These are phyloP conservation scores for Apiotrichum sp. DNA, from an alignment of 1,284 basidiomycete species.

Conservation along the genomic window DNA sequence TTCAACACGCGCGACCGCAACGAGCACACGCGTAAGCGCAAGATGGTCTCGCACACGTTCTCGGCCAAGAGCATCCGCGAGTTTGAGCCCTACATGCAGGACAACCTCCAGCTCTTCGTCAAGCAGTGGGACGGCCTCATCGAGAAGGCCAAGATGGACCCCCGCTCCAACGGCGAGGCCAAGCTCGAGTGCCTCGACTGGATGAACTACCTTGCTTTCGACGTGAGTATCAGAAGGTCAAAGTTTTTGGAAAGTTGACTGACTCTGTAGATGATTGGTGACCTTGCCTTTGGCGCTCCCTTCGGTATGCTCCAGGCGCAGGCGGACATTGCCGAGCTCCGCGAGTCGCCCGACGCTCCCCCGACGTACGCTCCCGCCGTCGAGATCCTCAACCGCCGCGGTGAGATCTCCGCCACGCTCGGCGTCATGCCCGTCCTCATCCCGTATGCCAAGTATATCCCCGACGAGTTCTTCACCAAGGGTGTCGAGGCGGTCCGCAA, in stretches of 20 bases:
- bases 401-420: constrained; percentile 78
- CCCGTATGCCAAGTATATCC: constrained; percentile 59
- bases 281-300: constrained; percentile 75
- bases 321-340: constrained; percentile 65
- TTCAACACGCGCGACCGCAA: constrained; percentile 58
- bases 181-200: constrained; percentile 67
- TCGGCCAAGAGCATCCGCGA: constrained; percentile 59
- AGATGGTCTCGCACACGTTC: constrained; percentile 82
- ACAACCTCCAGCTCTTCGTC: constrained; percentile 59
- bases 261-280: constrained; percentile 57
- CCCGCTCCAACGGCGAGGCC: constrained; percentile 47
- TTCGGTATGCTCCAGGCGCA: constrained; percentile 82
- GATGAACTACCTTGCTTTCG: constrained; percentile 78
- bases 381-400: constrained; percentile 79
- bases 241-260: too few species aligned
- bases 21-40: constrained; percentile 82
- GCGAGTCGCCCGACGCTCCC: constrained; percentile 44
- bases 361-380: constrained; percentile 64
- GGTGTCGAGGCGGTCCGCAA: constrained; percentile 65
- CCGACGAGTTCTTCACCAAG: constrained; percentile 61
- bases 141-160: constrained; percentile 46
- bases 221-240: too few species aligned
- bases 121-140: constrained; percentile 76
- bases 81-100: constrained; percentile 64
- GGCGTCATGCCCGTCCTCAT: constrained; percentile 62